Evolutionary conservation across 768 basidiomycete genomes (phyloP), one percentile per base, ranked within the genome.

Genomic region (Cubamyces lactineus): DNA sequence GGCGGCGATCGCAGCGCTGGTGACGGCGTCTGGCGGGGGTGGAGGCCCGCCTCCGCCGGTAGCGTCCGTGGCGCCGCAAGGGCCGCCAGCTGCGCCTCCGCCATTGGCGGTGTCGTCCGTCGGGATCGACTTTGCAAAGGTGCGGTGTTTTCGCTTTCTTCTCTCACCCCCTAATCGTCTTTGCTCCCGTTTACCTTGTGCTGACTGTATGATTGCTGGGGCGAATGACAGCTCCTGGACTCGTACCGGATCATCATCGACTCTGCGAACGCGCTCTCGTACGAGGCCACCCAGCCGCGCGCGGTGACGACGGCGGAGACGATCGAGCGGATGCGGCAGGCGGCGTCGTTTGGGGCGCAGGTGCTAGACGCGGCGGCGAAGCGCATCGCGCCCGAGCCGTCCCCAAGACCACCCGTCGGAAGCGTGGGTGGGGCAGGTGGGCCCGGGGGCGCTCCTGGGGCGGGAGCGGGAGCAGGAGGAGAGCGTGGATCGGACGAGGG

Each of bases 241-340:
- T 81, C 79, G 24, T 82, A 82, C 68, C 72, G 75, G 45, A 58
- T 76, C 47, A 74, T 82, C 63, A 71, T 82, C 63, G 77, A 82
- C 63, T 71, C 77, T n/a, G 72, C 70, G 17, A 71, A 66, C 66
- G 69, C 76, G 59, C 53, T 77, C 56, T 28, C 57, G 41, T 59
- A 65, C 53, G 71, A 72, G 40, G 59, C 68, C 30, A 52, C 62
- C 5, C 57, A 69, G 66, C 61, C 67, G 38, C 62, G 68, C 51
- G 64, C 67, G 55, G 54, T 70, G 62, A 65, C 69, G 13, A 51
- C 75, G 19, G 69, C 46, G 11, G 78, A 80, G 56, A 67, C 54
- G 21, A 55, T 82, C n/a, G 81, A 82, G 12, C 76, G 75, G 59
- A 79, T 82, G 76, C 40, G 75, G 51, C 79, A 80, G 66, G 78